Percentiles rank a stretch among this genome's conserved stretches.
phyloP scores from a whole-genome alignment of 768 basidiomycete species.

The Kockovaella imperatae region DNA sequence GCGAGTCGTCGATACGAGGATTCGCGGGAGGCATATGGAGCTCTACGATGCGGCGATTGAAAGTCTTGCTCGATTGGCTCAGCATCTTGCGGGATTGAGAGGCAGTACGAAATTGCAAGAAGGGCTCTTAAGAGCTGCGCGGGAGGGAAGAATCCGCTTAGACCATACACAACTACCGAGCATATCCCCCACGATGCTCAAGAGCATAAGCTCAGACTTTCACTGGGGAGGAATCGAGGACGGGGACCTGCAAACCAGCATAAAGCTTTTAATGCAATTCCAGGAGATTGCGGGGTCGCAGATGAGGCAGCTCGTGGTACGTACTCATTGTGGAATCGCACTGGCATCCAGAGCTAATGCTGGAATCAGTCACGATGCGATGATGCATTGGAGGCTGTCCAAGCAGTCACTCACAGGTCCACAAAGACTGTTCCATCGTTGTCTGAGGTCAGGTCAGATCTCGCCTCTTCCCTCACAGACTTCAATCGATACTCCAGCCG shows the following conservation, averaged over 20 bases:
- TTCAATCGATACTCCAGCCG: conserved; percentile 58
- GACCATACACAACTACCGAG: background rate
- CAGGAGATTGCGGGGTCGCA: conserved; percentile 36
- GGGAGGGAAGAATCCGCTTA: conserved; percentile 24
- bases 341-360: background rate
- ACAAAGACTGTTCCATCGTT: background rate
- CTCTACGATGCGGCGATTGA: conserved; percentile 82
- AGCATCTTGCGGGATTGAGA: conserved; percentile 83
- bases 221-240: conserved; percentile 6
- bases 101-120: conserved; percentile 76
- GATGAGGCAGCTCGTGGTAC: conserved; percentile 36
- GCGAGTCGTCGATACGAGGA: conserved; percentile 51
- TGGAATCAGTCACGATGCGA: conserved; percentile 18
- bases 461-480: conserved; percentile 24
- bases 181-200: background rate
- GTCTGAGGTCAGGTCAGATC: conserved; percentile 19
- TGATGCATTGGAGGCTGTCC: conserved; percentile 30
- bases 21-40: conserved; percentile 46
- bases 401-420: conserved; percentile 11
- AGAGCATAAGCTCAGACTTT: background rate
- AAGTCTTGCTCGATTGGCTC: conserved; percentile 79
- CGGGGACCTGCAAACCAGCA: conserved; percentile 24
- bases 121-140: conserved; percentile 60
- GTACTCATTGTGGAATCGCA: conserved; percentile 1
- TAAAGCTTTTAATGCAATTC: conserved; percentile 40